Percentiles rank a stretch among this genome's conserved stretches.
Conservation (phyloP, 1,284 basidiomycete species). For the Fistulinella cinereoalba region DNA sequence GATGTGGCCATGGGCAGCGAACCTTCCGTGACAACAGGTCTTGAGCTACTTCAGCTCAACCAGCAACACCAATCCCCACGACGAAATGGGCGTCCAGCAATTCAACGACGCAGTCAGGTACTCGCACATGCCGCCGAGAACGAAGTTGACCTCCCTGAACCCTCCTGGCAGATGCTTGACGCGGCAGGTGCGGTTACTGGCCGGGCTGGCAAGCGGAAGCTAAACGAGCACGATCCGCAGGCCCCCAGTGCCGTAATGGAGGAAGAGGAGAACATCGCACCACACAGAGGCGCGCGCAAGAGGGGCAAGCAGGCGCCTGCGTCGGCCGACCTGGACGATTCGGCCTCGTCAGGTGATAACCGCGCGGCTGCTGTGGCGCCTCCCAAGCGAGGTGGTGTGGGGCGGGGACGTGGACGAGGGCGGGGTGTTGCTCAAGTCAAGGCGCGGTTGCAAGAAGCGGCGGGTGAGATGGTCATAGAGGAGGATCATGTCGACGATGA, state of each 20-base stretch:
- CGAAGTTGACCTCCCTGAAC: slow-evolving; percentile 19
- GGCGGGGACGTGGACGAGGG: slow-evolving; percentile 16
- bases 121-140: slow-evolving; percentile 37
- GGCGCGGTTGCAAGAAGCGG: slow-evolving; percentile 27
- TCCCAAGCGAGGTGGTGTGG: slow-evolving; percentile 19
- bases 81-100: slow-evolving; percentile 27
- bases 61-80: slow-evolving; percentile 6
- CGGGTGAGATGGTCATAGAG: slow-evolving; percentile 26
- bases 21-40: slow-evolving; percentile 35
- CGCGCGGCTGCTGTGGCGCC: background rate
- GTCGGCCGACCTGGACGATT: slow-evolving; percentile 20
- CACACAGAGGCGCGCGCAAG: slow-evolving; percentile 17
- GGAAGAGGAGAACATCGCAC: slow-evolving; percentile 12
- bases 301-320: slow-evolving; percentile 20
- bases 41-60: slow-evolving; percentile 35
- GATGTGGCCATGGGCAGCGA: slow-evolving; percentile 35
- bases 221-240: slow-evolving; percentile 29
- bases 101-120: slow-evolving; percentile 50
- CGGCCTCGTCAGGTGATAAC: slow-evolving; percentile 11
- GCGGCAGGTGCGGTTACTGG: slow-evolving; percentile 26
- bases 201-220: slow-evolving; percentile 32
- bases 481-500: slow-evolving; percentile 31
- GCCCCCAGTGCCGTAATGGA: slow-evolving; percentile 15
- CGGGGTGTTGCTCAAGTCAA: slow-evolving; percentile 14
- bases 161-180: slow-evolving; percentile 33